Percentiles rank a stretch among this genome's conserved stretches.
Conservation (phyloP, 495 filamentous ascomycete genomes). For the Aspergillus panamensis region DNA sequence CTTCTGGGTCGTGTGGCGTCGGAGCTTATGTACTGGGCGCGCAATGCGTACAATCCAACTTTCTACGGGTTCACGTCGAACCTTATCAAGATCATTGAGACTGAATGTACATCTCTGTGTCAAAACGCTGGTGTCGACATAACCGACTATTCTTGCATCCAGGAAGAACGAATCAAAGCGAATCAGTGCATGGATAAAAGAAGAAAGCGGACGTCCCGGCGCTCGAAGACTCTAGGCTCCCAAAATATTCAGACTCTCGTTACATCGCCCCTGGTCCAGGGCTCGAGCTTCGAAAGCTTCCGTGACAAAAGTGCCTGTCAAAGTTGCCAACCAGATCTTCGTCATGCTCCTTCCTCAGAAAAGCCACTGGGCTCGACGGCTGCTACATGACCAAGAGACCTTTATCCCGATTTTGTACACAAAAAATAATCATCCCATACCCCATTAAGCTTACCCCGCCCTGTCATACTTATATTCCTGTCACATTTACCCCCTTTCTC, state of each 20-base stretch:
- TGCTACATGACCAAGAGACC: neutral
- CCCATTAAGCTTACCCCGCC: no score
- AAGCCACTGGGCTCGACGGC: neutral
- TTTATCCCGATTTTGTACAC: neutral
- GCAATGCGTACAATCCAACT: conserved; percentile 46
- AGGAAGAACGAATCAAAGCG: conserved; percentile 18
- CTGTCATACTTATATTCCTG: no score
- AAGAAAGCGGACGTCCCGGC: conserved; percentile 12
- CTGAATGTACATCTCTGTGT: conserved; percentile 40
- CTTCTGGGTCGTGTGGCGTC: conserved; percentile 42
- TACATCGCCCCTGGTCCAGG: neutral
- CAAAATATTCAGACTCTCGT: neutral
- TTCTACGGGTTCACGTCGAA: conserved; percentile 44
- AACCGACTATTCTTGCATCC: conserved; percentile 31
- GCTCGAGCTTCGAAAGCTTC: neutral
- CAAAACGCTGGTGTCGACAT: conserved; percentile 39
- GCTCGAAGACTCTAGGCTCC: neutral
- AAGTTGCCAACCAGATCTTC: neutral
- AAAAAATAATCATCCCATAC: neutral
- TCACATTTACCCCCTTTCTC: no score
- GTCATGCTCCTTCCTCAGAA: neutral
- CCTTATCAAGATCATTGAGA: conserved; percentile 39
- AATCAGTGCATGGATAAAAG: conserved; percentile 17
- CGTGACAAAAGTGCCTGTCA: neutral
- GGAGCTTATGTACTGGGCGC: conserved; percentile 47